phyloP scores from a whole-genome alignment of 2,329 filamentous ascomycete species.

The Byssochlamys sp. region DNA sequence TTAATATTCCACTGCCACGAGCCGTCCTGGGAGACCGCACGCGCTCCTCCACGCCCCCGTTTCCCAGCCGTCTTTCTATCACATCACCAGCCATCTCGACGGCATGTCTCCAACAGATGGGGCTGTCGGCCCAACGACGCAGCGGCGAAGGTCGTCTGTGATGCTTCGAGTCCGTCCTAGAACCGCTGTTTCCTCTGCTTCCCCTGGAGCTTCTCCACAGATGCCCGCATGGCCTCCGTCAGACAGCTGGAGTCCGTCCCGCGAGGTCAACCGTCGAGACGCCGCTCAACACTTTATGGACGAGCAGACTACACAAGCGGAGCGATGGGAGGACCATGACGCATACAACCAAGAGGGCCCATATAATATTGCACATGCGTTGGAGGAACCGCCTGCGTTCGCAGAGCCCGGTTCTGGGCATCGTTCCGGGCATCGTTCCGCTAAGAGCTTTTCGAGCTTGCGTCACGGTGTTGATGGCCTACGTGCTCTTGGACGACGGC shows the following conservation, averaged over 20 bases:
- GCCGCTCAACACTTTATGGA: conserved; percentile 5
- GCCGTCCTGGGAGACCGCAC: not conserved
- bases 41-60: not conserved
- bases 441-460: conserved; percentile 35
- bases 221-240: conserved; percentile 4
- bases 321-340: conserved; percentile 8
- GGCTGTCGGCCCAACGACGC: conserved; percentile 14
- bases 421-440: conserved; percentile 24
- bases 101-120: conserved; percentile 26
- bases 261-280: conserved; percentile 7
- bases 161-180: conserved; percentile 28
- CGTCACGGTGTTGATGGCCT: conserved; percentile 34
- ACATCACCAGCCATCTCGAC: not conserved
- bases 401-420: conserved; percentile 22
- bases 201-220: conserved; percentile 4
- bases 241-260: conserved; percentile 6
- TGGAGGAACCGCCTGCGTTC: conserved; percentile 26
- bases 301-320: not conserved
- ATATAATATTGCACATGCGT: conserved; percentile 14
- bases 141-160: conserved; percentile 29
- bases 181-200: conserved; percentile 23
- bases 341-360: conserved; percentile 19
- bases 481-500: conserved; percentile 31
- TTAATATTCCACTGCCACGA: not conserved
- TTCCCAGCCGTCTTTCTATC: not conserved